These are phyloP conservation scores for Sechiopsis laciniata DNA, from an alignment of 306 rosid species.

Conservation along the genomic window DNA sequence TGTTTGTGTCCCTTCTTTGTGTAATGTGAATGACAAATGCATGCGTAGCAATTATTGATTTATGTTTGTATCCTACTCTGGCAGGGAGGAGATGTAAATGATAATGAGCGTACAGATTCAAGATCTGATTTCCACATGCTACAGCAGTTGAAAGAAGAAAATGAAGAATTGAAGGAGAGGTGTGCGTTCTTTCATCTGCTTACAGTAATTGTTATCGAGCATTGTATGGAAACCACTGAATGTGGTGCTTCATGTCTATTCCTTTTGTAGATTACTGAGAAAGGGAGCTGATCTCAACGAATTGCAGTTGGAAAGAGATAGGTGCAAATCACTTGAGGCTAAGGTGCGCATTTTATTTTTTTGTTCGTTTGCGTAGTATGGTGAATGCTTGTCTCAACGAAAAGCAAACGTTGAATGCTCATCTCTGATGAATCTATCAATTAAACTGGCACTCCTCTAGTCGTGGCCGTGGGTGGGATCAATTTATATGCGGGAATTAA, in stretches of 20 bases:
- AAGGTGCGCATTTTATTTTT: constrained; percentile 37
- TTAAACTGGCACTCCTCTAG: not conserved
- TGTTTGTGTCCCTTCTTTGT: not conserved
- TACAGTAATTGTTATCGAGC: not conserved
- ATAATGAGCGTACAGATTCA: constrained; percentile 14
- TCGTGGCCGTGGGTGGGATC: not conserved
- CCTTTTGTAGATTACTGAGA: constrained; percentile 40
- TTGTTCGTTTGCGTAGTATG: not conserved
- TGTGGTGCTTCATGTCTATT: constrained; percentile 10
- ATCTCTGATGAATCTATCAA: not conserved
- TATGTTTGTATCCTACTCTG: not conserved
- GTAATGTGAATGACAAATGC: not conserved
- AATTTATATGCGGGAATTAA: not conserved
- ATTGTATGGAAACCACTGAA: not conserved
- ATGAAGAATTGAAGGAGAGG: constrained; percentile 61
- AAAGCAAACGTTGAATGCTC: not conserved
- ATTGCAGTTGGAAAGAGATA: constrained; percentile 49
- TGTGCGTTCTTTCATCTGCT: constrained; percentile 25
- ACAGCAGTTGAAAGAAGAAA: constrained; percentile 58
- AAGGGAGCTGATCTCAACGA: constrained; percentile 31
- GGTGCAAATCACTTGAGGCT: constrained; percentile 46
- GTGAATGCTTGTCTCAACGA: too few species aligned
- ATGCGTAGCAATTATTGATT: not conserved
- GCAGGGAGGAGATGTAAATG: constrained; percentile 40
- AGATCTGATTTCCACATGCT: constrained; percentile 28